Conservation (phyloP, 2,329 filamentous ascomycete genomes). For the Sporothrix brasiliensis region DNA sequence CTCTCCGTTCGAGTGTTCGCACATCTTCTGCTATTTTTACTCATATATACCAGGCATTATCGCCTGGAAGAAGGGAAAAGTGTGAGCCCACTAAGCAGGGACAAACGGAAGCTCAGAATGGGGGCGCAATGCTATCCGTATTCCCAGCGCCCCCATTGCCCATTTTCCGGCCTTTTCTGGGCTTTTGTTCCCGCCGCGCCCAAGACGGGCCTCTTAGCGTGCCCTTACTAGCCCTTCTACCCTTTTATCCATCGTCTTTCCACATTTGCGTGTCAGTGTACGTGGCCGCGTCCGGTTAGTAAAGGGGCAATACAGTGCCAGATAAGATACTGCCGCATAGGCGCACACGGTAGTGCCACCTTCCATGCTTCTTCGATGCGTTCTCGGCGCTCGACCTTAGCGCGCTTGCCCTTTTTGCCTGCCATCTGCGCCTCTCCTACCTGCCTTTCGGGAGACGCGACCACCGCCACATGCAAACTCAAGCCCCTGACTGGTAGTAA, state of each 20-base stretch:
- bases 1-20: not conserved
- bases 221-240: not conserved
- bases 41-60: not conserved
- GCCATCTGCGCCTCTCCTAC: not conserved
- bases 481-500: constrained; percentile 11
- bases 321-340: not conserved
- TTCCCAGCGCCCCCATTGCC: constrained; percentile 24
- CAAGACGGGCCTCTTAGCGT: constrained; percentile 17
- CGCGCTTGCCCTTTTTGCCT: constrained; percentile 13
- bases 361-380: constrained; percentile 20
- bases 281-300: constrained; percentile 6
- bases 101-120: constrained; percentile 22
- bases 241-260: not conserved
- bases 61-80: constrained; percentile 21
- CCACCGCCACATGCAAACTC: not conserved
- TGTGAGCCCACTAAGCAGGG: constrained; percentile 10
- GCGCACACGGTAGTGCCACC: not conserved
- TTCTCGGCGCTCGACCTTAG: constrained; percentile 16
- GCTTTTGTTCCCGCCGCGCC: not conserved
- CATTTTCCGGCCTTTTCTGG: constrained; percentile 13
- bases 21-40: not conserved
- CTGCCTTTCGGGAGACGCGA: constrained; percentile 19
- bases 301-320: constrained; percentile 22
- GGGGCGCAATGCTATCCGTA: constrained; percentile 5
- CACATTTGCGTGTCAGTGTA: not conserved